phyloP scores from a whole-genome alignment of 2,329 filamentous ascomycete species.

The Clonostachys byssicola region DNA sequence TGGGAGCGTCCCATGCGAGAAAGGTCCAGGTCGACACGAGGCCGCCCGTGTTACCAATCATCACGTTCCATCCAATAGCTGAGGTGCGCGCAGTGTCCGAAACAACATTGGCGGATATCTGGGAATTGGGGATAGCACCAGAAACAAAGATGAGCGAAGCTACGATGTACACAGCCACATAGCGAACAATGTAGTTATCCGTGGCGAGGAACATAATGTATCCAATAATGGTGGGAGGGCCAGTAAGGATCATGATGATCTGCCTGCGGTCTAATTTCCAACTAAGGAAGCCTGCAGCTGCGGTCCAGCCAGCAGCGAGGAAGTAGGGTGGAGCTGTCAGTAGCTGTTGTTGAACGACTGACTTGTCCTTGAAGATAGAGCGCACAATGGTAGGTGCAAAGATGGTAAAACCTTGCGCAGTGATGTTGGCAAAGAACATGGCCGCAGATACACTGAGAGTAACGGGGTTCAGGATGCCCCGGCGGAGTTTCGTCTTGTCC shows the following conservation, averaged over 20 bases:
- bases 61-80: slow-evolving; percentile 62
- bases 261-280: slow-evolving; percentile 57
- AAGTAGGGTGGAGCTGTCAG: slow-evolving; percentile 68
- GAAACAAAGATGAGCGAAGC: slow-evolving; percentile 59
- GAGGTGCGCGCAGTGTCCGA: slow-evolving; percentile 65
- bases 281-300: slow-evolving; percentile 56
- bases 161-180: slow-evolving; percentile 68
- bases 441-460: slow-evolving; percentile 42
- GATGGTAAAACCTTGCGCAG: slow-evolving; percentile 21
- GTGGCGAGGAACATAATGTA: slow-evolving; percentile 68
- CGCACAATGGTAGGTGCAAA: slow-evolving; percentile 33
- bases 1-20: slow-evolving; percentile 55
- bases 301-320: slow-evolving; percentile 62
- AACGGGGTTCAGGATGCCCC: slow-evolving; percentile 33
- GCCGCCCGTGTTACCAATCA: slow-evolving; percentile 71
- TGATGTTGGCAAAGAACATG: slow-evolving; percentile 25
- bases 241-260: slow-evolving; percentile 54
- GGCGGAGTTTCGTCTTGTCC: slow-evolving; percentile 21
- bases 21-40: slow-evolving; percentile 64
- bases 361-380: slow-evolving; percentile 57
- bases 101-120: slow-evolving; percentile 66
- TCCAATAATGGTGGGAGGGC: slow-evolving; percentile 63
- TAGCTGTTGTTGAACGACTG: slow-evolving; percentile 60
- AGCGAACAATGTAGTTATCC: slow-evolving; percentile 48
- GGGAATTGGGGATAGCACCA: slow-evolving; percentile 62